Percentiles rank a stretch among this genome's conserved stretches.
These are phyloP conservation scores for Lolium multiflorum DNA, from an alignment of 176 grass and related monocot genomes.

Conservation along the genomic window DNA sequence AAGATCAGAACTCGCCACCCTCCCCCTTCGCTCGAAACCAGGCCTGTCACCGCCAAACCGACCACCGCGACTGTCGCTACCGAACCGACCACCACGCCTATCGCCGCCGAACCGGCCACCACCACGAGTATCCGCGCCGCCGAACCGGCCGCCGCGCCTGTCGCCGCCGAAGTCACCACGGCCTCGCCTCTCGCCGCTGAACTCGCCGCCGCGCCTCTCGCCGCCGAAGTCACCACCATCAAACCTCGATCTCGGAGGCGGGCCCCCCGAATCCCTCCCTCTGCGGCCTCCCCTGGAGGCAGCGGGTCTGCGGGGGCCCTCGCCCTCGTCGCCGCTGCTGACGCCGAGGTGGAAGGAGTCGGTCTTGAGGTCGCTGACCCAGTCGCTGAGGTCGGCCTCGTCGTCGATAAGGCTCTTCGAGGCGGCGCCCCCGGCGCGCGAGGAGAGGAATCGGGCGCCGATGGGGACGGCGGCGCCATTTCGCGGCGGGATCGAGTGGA, in stretches of 20 bases:
- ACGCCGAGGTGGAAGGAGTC: constrained; percentile 61
- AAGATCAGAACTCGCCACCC: constrained; percentile 33
- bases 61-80: neutral
- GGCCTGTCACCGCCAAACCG: neutral
- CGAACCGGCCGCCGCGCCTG: neutral
- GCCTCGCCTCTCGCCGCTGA: neutral
- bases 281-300: constrained; percentile 49
- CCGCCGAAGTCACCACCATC: constrained; percentile 51
- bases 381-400: constrained; percentile 86
- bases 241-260: constrained; percentile 50
- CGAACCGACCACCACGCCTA: neutral
- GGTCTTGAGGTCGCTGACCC: constrained; percentile 75
- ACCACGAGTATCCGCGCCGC: neutral
- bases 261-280: constrained; percentile 50
- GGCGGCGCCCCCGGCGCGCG: constrained; percentile 46
- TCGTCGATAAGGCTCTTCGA: constrained; percentile 79
- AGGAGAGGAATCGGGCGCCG: constrained; percentile 54
- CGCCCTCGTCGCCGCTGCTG: constrained; percentile 71
- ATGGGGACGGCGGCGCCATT: constrained; percentile 39
- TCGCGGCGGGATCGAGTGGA: neutral
- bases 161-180: neutral
- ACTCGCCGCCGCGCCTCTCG: constrained; percentile 24
- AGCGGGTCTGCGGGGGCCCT: constrained; percentile 23
- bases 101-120: neutral
- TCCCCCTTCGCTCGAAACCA: constrained; percentile 46